These are phyloP conservation scores for Kalmusia sp. DNA, from an alignment of 2,329 filamentous ascomycete genomes.

Conservation along the genomic window DNA sequence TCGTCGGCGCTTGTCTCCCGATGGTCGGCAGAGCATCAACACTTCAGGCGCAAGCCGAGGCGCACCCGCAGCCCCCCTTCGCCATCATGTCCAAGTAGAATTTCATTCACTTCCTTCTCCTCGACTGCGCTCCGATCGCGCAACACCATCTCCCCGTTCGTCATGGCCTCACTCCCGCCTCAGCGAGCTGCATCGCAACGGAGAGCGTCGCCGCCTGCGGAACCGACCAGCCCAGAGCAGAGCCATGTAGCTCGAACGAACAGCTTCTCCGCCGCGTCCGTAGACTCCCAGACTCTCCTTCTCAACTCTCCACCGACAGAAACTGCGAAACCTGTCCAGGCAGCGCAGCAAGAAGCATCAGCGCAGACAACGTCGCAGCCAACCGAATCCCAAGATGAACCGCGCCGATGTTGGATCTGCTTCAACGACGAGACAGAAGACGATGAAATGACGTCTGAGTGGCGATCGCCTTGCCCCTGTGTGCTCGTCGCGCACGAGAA, in stretches of 20 bases:
- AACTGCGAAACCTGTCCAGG: constrained; percentile 16
- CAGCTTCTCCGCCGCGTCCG: constrained; percentile 49
- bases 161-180: constrained; percentile 53
- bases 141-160: background rate
- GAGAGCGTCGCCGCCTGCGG: constrained; percentile 32
- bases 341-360: constrained; percentile 23
- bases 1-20: constrained; percentile 19
- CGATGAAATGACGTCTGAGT: constrained; percentile 66
- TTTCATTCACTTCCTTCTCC: background rate
- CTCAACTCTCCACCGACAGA: constrained; percentile 43
- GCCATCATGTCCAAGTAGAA: background rate
- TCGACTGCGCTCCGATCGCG: background rate
- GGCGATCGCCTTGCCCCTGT: constrained; percentile 91
- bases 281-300: constrained; percentile 56
- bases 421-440: constrained; percentile 72
- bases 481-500: constrained; percentile 89
- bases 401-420: constrained; percentile 72
- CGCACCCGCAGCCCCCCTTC: constrained; percentile 18
- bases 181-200: constrained; percentile 45
- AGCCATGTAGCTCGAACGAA: constrained; percentile 33
- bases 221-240: constrained; percentile 25
- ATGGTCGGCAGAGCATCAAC: constrained; percentile 27
- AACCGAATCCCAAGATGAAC: constrained; percentile 42
- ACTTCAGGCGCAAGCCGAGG: constrained; percentile 18
- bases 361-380: constrained; percentile 15